phyloP scores from a whole-genome alignment of 1,284 basidiomycete genomes.

The Malassezia yamatoensis region DNA sequence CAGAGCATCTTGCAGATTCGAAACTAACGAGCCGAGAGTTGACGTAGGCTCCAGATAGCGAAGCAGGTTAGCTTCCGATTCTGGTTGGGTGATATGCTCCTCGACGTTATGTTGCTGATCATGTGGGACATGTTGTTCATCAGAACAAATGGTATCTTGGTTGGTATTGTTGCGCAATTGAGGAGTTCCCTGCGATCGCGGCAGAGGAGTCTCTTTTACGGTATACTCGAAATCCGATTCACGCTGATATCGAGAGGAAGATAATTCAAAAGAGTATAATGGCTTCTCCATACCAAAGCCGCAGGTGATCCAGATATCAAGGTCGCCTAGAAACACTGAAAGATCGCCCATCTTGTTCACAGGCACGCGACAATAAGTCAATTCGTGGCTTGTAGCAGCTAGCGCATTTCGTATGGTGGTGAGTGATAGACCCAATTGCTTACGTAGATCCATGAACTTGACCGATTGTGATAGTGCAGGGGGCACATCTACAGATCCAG shows the following conservation, averaged over 20 bases:
- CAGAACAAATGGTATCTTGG: not conserved
- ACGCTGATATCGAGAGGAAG: not conserved
- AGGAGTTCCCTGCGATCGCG: not conserved
- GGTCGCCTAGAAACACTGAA: conserved; percentile 16
- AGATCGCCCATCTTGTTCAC: conserved; percentile 17
- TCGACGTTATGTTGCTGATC: not conserved
- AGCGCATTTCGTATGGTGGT: conserved; percentile 15
- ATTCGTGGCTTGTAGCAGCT: conserved; percentile 27
- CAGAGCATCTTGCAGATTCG: not conserved
- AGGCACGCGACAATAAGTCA: conserved; percentile 23
- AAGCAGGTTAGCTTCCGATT: not conserved
- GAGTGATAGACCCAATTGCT: conserved; percentile 8
- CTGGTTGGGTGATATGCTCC: not conserved
- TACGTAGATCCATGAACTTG: conserved; percentile 13
- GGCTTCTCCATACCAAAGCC: conserved; percentile 20
- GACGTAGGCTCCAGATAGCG: not conserved
- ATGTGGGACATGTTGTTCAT: no score
- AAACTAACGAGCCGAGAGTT: not conserved
- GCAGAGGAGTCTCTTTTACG: not conserved
- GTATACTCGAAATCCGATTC: not conserved
- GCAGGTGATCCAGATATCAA: conserved; percentile 30
- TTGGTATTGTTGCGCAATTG: not conserved
- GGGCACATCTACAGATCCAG: not conserved
- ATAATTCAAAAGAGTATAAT: not conserved
- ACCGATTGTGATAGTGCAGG: not conserved